Percentiles rank a stretch among this genome's conserved stretches.
Conservation (phyloP, 257 asterid species). For the Gynochthodes officinalis region DNA sequence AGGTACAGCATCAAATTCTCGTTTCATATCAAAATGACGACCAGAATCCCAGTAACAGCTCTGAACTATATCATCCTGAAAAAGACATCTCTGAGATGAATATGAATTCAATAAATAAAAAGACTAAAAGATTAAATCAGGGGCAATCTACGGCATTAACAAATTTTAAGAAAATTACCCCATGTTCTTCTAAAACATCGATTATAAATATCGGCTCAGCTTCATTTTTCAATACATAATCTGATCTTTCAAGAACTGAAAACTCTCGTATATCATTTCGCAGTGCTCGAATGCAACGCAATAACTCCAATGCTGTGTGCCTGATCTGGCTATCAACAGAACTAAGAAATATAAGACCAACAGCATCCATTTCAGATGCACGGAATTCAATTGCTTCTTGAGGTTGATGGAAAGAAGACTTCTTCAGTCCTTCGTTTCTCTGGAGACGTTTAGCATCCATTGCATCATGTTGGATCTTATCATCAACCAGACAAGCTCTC, state of each 20-base stretch:
- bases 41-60: constrained; percentile 98
- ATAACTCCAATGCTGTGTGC: constrained; percentile 95
- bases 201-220: constrained; percentile 94
- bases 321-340: constrained; percentile 98
- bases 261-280: constrained; percentile 77
- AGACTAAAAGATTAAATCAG: constrained; percentile 13
- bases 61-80: constrained; percentile 98
- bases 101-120: constrained; percentile 7
- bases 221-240: constrained; percentile 54
- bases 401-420: constrained; percentile 73
- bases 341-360: constrained; percentile 96
- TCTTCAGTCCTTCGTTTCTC: constrained; percentile 86
- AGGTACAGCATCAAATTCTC: constrained; percentile 94
- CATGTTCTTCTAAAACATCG: constrained; percentile 98
- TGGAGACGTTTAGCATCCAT: constrained; percentile 67
- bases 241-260: constrained; percentile 59
- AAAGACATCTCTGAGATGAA: constrained; percentile 17
- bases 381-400: constrained; percentile 84
- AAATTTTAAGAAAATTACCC: constrained; percentile 50
- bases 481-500: constrained; percentile 87
- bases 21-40: constrained; percentile 87
- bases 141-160: constrained; percentile 12
- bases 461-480: constrained; percentile 55
- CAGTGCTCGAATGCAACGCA: constrained; percentile 91
- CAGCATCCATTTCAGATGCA: constrained; percentile 96